Base-by-base conservation (phyloP, 345 rosid genomes). In the Nephelium lappaceum region DNA sequence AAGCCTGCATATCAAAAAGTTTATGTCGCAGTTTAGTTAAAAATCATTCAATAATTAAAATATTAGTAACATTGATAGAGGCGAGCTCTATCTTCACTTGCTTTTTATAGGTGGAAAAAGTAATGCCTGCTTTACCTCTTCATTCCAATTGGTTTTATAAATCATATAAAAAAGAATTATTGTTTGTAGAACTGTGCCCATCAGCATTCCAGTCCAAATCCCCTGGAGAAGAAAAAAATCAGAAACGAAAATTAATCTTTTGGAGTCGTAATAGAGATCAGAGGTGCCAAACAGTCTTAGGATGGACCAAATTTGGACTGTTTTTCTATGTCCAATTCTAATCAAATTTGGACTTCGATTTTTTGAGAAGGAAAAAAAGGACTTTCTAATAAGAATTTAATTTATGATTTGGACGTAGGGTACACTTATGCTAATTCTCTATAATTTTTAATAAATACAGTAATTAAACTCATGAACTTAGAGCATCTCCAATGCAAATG, bases 141-240 rank as follows among this genome's bases (percentile, higher is more conserved):
- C 83, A 80, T 63, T 86, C 98, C 98, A 93, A 58, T 92, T 91
- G 25, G 98, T 90, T 78, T 76, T 89, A 73, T 81, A 90, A 23
- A 92, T 80, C 93, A 93, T 91, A 68, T 73, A 78, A 16, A 85
- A 83, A 3, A 93, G 87, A 4, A 91, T 85, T 58, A 78, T 60
- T 6, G 93, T 89, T 72, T 93, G 98, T 16, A 88, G 65, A 69
- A 85, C 79, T 1, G 92, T 91, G 45, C 98, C 98, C 1, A 81
- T 69, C 41, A 93, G 41, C 98, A 93, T 93, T 25, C 97, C 95
- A 3, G 51, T 74, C 98, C 97, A 93, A 19, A 93, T 89, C 18
- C 97, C 98, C 97, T 93, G 87, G n/a, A 74, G 12, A 60, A 21
- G 8, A n/a, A 60, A n/a, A n/a, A 2, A 60, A 60, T 60, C 25